Evolutionary conservation across 225 moss, liverwort and hornwort species (phyloP), one percentile per base, ranked within the genome.

Genomic region (Takakia lepidozioides): DNA sequence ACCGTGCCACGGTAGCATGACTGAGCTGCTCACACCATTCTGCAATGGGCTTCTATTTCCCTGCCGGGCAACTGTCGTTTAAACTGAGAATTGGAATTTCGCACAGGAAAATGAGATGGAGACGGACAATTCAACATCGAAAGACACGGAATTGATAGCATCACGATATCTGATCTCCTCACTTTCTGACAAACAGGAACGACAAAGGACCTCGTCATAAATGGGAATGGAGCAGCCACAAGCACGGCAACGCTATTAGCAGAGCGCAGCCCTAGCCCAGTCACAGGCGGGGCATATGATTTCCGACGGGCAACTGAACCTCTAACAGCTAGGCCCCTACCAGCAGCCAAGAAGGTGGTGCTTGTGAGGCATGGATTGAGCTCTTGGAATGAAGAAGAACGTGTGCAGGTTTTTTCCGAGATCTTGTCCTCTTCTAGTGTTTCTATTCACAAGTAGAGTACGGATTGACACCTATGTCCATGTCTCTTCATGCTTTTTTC

Each of bases 331-430:
- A 49, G 39, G 3, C 84, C 66, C 8, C 63, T 84, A 17, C 29
- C 41, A 20, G 59, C 45, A 48, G 72, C 75, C 18, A 88, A 88
- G 73, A 78, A 63, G 1, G 63, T 88, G 18, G 61, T 84, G 28
- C 78, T 88, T 44, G 84, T 88, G 21, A 74, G 88, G 29, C 88
- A 88, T 38, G 88, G 88, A n/a, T 83, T 84, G 10, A 88, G 88
- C 61, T 64, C 72, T 47, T 88, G 88, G 88, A 88, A 88, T 35
- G 51, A 59, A 18, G 81, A 88, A 59, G 71, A 81, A 21, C 88
- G 88, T 20, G 81, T 88, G 22, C 88, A 88, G 71, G 85, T 74
- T 53, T 36, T 59, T 49, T 32, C 28, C 27, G 6, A 3, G 27
- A 6, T 30, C 13, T 19, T 29, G 25, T 27, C 28, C 27, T 50